phyloP scores from a whole-genome alignment of 352 stramenopile species.

The Globisporangium alternatum region DNA sequence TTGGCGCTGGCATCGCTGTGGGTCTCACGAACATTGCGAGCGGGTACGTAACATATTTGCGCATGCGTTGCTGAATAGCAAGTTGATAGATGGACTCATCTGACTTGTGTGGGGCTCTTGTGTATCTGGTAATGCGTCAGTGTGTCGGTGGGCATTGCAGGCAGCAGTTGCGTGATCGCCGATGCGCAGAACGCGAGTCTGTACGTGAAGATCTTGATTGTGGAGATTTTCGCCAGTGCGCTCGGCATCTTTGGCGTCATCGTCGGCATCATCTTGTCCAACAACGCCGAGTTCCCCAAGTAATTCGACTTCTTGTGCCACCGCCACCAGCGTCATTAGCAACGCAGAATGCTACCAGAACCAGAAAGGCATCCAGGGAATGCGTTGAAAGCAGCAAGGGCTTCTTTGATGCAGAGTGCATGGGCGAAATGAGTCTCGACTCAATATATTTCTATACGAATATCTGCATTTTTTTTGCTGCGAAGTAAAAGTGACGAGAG shows the following conservation, averaged over 20 bases:
- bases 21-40: slow-evolving; percentile 98
- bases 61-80: background rate
- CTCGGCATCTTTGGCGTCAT: slow-evolving; percentile 99
- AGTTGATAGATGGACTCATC: background rate
- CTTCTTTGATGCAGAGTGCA: background rate
- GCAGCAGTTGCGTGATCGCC: slow-evolving; percentile 96
- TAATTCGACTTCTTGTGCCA: slow-evolving; percentile 17
- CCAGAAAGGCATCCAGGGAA: background rate
- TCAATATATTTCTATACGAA: slow-evolving; percentile 16
- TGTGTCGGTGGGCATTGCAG: slow-evolving; percentile 97
- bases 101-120: background rate
- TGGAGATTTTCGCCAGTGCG: slow-evolving; percentile 99
- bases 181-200: slow-evolving; percentile 97
- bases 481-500: background rate
- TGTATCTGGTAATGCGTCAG: slow-evolving; percentile 30
- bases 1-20: slow-evolving; percentile 96
- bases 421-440: background rate
- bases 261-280: slow-evolving; percentile 98
- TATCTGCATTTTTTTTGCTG: background rate
- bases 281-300: slow-evolving; percentile 94
- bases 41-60: slow-evolving; percentile 47
- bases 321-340: background rate
- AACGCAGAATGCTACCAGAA: background rate
- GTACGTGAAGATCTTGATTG: slow-evolving; percentile 99
- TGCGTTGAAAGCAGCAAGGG: too few species aligned